These are phyloP conservation scores for Chenopodium formosanum DNA, from an alignment of 148 eudicot genomes.

Conservation along the genomic window DNA sequence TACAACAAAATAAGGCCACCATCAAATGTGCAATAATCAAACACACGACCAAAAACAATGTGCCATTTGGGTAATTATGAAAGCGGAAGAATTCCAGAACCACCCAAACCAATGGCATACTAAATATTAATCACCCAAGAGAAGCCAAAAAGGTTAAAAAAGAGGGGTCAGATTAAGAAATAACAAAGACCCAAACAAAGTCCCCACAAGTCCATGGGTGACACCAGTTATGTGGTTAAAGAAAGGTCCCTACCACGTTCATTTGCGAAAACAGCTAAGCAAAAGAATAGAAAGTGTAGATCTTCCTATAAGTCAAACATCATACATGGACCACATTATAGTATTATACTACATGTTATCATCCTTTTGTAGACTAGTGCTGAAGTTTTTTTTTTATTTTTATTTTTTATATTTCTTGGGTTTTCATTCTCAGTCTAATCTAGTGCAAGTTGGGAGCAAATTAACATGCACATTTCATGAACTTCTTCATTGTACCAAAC, in stretches of 20 bases:
- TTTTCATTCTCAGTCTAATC: neutral
- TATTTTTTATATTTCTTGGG: neutral
- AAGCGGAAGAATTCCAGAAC: slow-evolving; percentile 7
- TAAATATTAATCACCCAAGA: slow-evolving; percentile 17
- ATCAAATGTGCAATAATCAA: slow-evolving; percentile 9
- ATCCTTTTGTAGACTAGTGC: slow-evolving; percentile 26
- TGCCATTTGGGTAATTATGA: slow-evolving; percentile 16
- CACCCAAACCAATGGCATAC: slow-evolving; percentile 28
- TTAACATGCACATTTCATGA: neutral
- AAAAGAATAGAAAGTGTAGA: slow-evolving; percentile 30
- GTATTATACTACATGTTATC: slow-evolving; percentile 29
- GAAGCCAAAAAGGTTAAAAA: slow-evolving; percentile 8
- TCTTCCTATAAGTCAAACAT: slow-evolving; percentile 38
- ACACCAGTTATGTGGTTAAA: slow-evolving; percentile 20
- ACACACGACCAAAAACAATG: slow-evolving; percentile 3
- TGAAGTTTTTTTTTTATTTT: neutral
- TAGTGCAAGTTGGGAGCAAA: slow-evolving; percentile 17
- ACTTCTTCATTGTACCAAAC: slow-evolving; percentile 14
- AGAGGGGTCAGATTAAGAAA: neutral
- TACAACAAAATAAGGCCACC: neutral
- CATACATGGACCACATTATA: slow-evolving; percentile 33
- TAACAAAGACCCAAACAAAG: slow-evolving; percentile 10
- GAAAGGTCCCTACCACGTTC: slow-evolving; percentile 44
- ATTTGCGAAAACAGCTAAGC: slow-evolving; percentile 49
- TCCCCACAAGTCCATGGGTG: slow-evolving; percentile 9